These are phyloP conservation scores for Barnettozyma populi DNA, from an alignment of 805 yeast genomes.

Conservation along the genomic window DNA sequence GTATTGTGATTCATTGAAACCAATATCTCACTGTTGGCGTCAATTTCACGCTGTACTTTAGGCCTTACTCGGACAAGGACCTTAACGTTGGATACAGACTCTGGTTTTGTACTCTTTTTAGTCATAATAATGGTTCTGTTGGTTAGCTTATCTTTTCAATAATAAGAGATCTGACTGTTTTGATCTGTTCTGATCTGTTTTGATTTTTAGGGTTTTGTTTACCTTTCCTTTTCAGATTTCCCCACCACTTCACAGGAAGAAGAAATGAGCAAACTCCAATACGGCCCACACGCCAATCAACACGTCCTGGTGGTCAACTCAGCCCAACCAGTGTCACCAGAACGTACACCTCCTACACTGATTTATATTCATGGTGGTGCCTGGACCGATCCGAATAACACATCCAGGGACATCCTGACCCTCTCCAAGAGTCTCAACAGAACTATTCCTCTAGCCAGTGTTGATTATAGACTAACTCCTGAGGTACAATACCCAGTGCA, in stretches of 20 bases:
- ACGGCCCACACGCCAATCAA: constrained; percentile 6
- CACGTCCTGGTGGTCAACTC: neutral
- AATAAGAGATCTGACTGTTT: neutral
- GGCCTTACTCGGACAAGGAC: constrained; percentile 54
- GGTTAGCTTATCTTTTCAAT: neutral
- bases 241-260: neutral
- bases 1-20: constrained; percentile 18
- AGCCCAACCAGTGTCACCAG: neutral
- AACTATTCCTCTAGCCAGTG: constrained; percentile 23
- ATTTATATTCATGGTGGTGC: constrained; percentile 85
- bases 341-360: constrained; percentile 24
- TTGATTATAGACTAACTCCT: constrained; percentile 68
- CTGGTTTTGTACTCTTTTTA: neutral
- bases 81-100: constrained; percentile 29
- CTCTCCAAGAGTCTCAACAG: constrained; percentile 22
- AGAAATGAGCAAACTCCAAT: neutral
- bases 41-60: constrained; percentile 17
- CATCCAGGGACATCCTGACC: constrained; percentile 47
- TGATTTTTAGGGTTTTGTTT: neutral
- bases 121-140: neutral
- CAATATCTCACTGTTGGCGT: constrained; percentile 11
- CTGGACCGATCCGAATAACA: constrained; percentile 69
- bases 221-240: constrained; percentile 3
- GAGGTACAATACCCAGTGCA: constrained; percentile 57
- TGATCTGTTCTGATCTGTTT: neutral